These are phyloP conservation scores for Candida maris DNA, from an alignment of 805 yeast species.

Conservation along the genomic window DNA sequence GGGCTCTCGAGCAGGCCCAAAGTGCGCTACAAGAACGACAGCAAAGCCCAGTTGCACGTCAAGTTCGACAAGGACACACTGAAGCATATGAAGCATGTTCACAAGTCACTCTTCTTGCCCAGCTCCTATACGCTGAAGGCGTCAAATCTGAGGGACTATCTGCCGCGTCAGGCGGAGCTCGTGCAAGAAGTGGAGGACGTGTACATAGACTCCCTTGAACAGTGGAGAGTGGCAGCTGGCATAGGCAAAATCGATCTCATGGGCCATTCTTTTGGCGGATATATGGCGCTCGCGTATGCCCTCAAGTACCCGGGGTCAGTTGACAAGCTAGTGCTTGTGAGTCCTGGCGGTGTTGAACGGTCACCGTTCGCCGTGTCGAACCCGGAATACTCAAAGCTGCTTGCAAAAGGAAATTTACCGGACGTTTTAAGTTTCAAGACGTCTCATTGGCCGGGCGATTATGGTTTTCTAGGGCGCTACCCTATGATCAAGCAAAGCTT, in stretches of 20 bases:
- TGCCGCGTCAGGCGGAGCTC: conserved; percentile 35
- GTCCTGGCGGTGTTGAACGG: conserved; percentile 80
- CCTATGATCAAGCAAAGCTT: conserved; percentile 38
- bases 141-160: conserved; percentile 23
- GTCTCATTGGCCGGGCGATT: conserved; percentile 41
- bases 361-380: conserved; percentile 57
- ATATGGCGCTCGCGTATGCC: conserved; percentile 62
- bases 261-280: conserved; percentile 82
- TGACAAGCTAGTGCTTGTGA: conserved; percentile 53
- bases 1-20: conserved; percentile 51
- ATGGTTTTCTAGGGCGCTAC: conserved; percentile 44
- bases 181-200: conserved; percentile 48
- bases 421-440: conserved; percentile 28
- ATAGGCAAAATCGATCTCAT: conserved; percentile 56
- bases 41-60: conserved; percentile 25
- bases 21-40: conserved; percentile 22
- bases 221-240: conserved; percentile 52
- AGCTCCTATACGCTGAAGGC: conserved; percentile 13
- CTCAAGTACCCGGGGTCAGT: conserved; percentile 53
- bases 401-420: conserved; percentile 4
- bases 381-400: conserved; percentile 23
- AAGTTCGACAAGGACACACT: conserved; percentile 19
- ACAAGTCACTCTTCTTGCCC: conserved; percentile 24
- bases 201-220: conserved; percentile 57
- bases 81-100: conserved; percentile 20